Conservation (phyloP, 1,284 basidiomycete species). For the Apiotrichum brassicae region DNA sequence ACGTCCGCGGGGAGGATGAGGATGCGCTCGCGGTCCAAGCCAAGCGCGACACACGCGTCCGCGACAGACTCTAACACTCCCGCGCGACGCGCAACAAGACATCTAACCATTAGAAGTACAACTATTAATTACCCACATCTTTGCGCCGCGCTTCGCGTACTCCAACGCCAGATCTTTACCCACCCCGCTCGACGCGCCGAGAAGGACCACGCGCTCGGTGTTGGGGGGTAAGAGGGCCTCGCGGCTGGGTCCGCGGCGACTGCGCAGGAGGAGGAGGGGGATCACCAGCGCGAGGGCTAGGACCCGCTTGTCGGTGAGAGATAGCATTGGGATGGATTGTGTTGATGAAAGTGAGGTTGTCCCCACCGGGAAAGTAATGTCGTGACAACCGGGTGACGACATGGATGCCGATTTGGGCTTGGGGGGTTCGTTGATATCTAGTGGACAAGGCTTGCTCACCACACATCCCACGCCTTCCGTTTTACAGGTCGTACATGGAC, state of each 20-base stretch:
- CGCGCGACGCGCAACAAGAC: slow-evolving; percentile 65
- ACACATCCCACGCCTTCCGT: too few relatives aligned
- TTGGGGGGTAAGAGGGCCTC: slow-evolving; percentile 40
- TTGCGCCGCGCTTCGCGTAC: slow-evolving; percentile 69
- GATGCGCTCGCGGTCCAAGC: slow-evolving; percentile 38
- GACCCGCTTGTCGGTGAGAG: background rate
- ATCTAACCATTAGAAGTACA: slow-evolving; percentile 38
- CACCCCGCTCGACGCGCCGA: slow-evolving; percentile 79
- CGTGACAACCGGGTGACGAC: too few relatives aligned
- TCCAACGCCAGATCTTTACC: slow-evolving; percentile 64
- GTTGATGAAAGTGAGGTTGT: background rate
- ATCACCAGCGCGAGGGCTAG: slow-evolving; percentile 49
- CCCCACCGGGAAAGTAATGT: too few relatives aligned
- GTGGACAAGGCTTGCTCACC: too few relatives aligned
- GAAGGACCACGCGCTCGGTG: slow-evolving; percentile 65
- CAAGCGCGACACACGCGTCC: slow-evolving; percentile 53
- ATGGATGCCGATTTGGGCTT: too few relatives aligned
- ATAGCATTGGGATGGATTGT: background rate
- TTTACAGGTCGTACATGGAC: too few relatives aligned
- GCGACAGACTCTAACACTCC: slow-evolving; percentile 57
- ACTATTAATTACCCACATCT: slow-evolving; percentile 47
- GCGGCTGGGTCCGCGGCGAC: slow-evolving; percentile 26
- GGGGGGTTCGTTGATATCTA: too few relatives aligned
- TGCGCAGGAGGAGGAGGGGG: slow-evolving; percentile 22
- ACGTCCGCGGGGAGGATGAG: slow-evolving; percentile 58